These are phyloP conservation scores for Xylogone sp. DNA, from an alignment of 2,329 filamentous ascomycete genomes.

Conservation along the genomic window DNA sequence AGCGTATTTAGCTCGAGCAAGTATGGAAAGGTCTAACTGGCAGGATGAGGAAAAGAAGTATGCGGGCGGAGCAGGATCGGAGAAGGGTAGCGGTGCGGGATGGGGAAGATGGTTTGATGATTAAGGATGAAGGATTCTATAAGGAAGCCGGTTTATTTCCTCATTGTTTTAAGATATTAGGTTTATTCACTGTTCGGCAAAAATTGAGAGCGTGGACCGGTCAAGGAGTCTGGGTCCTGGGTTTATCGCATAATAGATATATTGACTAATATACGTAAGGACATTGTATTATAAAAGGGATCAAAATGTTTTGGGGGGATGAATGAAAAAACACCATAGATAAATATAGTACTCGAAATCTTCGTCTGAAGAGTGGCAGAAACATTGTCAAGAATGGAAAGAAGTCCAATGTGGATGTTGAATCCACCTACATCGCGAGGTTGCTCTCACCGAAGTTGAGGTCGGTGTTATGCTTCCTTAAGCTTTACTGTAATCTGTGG, in stretches of 20 bases:
- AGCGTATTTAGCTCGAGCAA: constrained; percentile 60
- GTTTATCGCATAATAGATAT: not conserved
- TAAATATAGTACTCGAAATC: not conserved
- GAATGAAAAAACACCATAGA: not conserved
- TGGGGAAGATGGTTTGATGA: constrained; percentile 29
- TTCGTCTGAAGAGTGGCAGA: not conserved
- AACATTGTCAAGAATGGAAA: not conserved
- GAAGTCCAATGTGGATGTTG: not conserved
- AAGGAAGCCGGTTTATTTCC: not conserved
- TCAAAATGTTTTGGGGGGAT: not conserved
- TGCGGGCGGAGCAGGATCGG: constrained; percentile 53
- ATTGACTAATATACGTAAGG: not conserved
- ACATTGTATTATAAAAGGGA: not conserved
- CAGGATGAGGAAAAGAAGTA: constrained; percentile 66
- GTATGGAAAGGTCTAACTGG: constrained; percentile 63
- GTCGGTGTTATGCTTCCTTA: constrained; percentile 5
- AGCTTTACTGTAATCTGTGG: not conserved
- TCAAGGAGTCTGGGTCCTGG: not conserved
- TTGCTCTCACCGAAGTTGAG: constrained; percentile 12
- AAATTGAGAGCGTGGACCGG: not conserved
- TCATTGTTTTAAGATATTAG: not conserved
- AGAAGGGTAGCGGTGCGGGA: constrained; percentile 18
- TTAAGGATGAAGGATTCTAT: not conserved
- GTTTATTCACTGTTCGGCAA: not conserved
- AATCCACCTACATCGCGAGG: not conserved